Evolutionary conservation across 1,284 basidiomycete species (phyloP).

Genomic region (Trichosporon sp.): DNA sequence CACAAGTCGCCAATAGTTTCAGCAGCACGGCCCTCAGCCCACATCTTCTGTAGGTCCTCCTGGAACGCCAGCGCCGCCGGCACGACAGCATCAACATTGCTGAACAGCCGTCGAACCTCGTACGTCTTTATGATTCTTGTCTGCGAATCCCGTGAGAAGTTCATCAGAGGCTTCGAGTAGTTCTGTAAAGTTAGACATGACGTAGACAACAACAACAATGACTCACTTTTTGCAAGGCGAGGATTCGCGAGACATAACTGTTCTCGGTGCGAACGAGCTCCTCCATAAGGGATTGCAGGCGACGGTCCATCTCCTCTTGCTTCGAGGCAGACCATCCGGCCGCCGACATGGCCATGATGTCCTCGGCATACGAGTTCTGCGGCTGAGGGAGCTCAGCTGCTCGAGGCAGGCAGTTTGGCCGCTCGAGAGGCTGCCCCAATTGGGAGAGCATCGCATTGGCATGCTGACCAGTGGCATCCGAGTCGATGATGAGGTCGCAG

Average conservation of each 20-base stretch:
- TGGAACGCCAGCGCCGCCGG: constrained; percentile 86
- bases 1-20: constrained; percentile 81
- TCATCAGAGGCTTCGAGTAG: constrained; percentile 6
- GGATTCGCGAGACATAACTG: constrained; percentile 51
- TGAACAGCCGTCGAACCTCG: constrained; percentile 89
- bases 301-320: constrained; percentile 43
- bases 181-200: not conserved
- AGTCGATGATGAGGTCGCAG: constrained; percentile 52
- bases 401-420: constrained; percentile 37
- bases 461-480: constrained; percentile 42
- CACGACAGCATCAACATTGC: constrained; percentile 86
- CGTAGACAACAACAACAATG: constrained; percentile 16
- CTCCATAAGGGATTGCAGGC: constrained; percentile 43
- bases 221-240: constrained; percentile 51
- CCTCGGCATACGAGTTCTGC: constrained; percentile 29
- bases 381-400: constrained; percentile 32
- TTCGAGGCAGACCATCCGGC: constrained; percentile 36
- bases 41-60: constrained; percentile 77
- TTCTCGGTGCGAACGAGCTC: constrained; percentile 54
- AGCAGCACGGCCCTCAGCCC: constrained; percentile 59
- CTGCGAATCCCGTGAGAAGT: constrained; percentile 11
- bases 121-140: constrained; percentile 68
- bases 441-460: constrained; percentile 45
- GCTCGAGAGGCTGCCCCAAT: constrained; percentile 46
- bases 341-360: constrained; percentile 1